phyloP scores from a whole-genome alignment of 306 rosid species.

The Dalbergia cultrata region DNA sequence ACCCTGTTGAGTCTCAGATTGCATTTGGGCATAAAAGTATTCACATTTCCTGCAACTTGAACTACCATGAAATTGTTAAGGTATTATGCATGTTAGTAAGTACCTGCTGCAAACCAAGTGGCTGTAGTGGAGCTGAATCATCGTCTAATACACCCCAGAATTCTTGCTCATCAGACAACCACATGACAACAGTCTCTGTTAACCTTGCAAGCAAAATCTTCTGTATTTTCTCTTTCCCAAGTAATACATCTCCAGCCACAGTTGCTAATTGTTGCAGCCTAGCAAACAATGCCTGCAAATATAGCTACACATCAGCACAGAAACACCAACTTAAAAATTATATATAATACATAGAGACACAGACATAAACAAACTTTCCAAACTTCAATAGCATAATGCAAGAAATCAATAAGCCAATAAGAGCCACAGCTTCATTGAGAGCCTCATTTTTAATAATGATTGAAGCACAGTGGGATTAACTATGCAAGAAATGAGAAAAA shows the following conservation, averaged over 20 bases:
- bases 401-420: slow-evolving; percentile 18
- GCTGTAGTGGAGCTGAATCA: slow-evolving; percentile 71
- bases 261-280: slow-evolving; percentile 91
- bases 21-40: slow-evolving; percentile 25
- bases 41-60: slow-evolving; percentile 16
- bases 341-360: background rate
- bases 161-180: slow-evolving; percentile 97
- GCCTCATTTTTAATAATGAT: slow-evolving; percentile 31
- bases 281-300: slow-evolving; percentile 87
- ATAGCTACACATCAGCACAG: slow-evolving; percentile 41
- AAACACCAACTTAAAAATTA: slow-evolving; percentile 27
- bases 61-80: slow-evolving; percentile 18
- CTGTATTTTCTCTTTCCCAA: slow-evolving; percentile 90
- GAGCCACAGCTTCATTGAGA: slow-evolving; percentile 24
- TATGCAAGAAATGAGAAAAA: slow-evolving; percentile 26
- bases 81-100: slow-evolving; percentile 37
- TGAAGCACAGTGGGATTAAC: slow-evolving; percentile 29
- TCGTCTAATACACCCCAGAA: slow-evolving; percentile 92
- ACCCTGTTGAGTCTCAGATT: slow-evolving; percentile 1
- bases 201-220: slow-evolving; percentile 95
- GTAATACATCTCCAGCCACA: slow-evolving; percentile 95
- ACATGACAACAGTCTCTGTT: slow-evolving; percentile 96
- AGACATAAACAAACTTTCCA: background rate
- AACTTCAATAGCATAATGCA: slow-evolving; percentile 26
- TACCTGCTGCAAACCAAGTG: slow-evolving; percentile 94